Conservation (phyloP, 306 rosid genomes). For the Dalbergia cochinchinensis region DNA sequence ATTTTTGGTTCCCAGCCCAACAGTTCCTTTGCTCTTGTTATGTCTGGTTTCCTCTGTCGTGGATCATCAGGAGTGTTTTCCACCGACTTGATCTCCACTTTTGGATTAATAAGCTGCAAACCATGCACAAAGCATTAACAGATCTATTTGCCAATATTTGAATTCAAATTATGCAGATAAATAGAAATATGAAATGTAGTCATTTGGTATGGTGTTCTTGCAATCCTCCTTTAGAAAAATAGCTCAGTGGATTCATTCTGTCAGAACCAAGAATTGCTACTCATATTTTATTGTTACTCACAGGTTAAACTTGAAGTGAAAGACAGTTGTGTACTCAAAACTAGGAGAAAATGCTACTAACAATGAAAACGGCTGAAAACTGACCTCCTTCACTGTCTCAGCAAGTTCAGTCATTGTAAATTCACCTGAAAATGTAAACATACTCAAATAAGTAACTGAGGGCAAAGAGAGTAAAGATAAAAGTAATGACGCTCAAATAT, state of each 20-base stretch:
- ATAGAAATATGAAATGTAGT: background rate
- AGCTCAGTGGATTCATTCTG: constrained; percentile 9
- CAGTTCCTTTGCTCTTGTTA: constrained; percentile 64
- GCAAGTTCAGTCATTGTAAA: constrained; percentile 85
- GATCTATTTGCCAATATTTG: background rate
- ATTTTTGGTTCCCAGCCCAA: constrained; percentile 72
- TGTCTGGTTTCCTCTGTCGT: constrained; percentile 71
- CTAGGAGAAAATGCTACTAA: background rate
- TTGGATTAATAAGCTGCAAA: constrained; percentile 68
- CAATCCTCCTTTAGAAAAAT: background rate
- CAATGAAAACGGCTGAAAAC: constrained; percentile 34
- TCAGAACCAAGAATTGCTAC: background rate
- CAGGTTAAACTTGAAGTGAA: constrained; percentile 3
- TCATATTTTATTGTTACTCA: background rate
- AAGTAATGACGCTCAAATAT: background rate
- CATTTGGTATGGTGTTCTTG: background rate
- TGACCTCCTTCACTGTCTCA: constrained; percentile 81
- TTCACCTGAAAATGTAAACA: constrained; percentile 63
- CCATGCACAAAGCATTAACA: constrained; percentile 28
- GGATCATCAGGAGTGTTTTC: constrained; percentile 83
- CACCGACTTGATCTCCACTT: constrained; percentile 60
- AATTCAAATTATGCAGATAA: background rate
- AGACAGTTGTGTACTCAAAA: too few species aligned
- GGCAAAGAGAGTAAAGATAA: background rate
- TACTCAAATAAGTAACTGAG: constrained; percentile 13